Evolutionary conservation across 352 stramenopile species (phyloP).

Genomic region (Globisporangium nagaii): DNA sequence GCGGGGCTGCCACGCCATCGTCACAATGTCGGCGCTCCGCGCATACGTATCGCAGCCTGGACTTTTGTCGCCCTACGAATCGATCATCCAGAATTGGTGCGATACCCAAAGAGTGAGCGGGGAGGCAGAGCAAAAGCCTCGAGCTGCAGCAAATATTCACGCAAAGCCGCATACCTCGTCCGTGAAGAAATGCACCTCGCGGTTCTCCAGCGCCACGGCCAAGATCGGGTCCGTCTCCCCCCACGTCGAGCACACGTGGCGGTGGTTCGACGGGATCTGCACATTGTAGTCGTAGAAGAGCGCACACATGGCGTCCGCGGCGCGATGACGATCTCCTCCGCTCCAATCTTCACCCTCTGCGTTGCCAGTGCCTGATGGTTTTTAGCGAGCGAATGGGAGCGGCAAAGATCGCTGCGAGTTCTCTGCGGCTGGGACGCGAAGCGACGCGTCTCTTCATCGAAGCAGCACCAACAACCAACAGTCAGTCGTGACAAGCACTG

Average conservation of each 20-base stretch:
- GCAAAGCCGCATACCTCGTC: slow-evolving; percentile 58
- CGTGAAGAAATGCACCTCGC: slow-evolving; percentile 86
- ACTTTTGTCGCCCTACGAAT: slow-evolving; percentile 57
- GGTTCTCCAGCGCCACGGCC: slow-evolving; percentile 76
- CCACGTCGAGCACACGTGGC: slow-evolving; percentile 76
- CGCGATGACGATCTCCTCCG: neutral
- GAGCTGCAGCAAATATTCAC: neutral
- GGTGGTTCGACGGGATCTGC: slow-evolving; percentile 53
- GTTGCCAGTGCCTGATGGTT: neutral
- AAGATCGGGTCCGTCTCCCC: slow-evolving; percentile 79
- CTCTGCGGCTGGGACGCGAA: slow-evolving; percentile 1
- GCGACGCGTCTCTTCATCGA: slow-evolving; percentile 3
- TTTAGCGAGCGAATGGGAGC: neutral
- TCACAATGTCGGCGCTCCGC: slow-evolving; percentile 58
- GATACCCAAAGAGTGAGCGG: no score
- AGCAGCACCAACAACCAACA: no score
- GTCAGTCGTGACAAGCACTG: no score
- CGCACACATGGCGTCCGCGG: slow-evolving; percentile 19
- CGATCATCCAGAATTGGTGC: slow-evolving; percentile 1
- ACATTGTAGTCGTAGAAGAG: slow-evolving; percentile 85
- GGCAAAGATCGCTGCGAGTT: no score
- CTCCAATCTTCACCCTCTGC: neutral
- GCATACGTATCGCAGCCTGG: slow-evolving; percentile 48
- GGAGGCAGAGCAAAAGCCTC: no score
- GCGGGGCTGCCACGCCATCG: slow-evolving; percentile 87